phyloP scores from a whole-genome alignment of 2,329 filamentous ascomycete genomes.

The Epichloe bromicola region DNA sequence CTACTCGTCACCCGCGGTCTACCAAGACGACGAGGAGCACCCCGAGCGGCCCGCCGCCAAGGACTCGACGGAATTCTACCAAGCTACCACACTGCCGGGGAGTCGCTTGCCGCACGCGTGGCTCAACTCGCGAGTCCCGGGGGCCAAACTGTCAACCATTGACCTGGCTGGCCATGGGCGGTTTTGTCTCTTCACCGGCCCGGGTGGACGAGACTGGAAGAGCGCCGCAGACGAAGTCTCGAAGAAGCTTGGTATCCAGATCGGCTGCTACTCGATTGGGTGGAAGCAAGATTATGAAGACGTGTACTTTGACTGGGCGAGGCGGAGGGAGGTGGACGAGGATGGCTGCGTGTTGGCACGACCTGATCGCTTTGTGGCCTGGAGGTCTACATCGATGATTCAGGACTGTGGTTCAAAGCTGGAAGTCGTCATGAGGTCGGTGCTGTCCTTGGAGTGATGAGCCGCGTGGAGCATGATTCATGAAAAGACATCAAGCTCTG shows the following conservation, averaged over 20 bases:
- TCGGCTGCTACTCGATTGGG: constrained; percentile 40
- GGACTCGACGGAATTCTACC: constrained; percentile 29
- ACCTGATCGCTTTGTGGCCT: constrained; percentile 46
- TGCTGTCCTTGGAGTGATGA: not conserved
- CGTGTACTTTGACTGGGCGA: constrained; percentile 47
- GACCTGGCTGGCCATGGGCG: constrained; percentile 44
- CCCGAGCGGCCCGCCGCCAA: constrained; percentile 12
- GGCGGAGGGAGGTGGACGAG: constrained; percentile 39
- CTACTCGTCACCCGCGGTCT: constrained; percentile 34
- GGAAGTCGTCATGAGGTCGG: not conserved
- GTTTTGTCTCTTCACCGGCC: constrained; percentile 39
- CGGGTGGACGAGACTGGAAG: constrained; percentile 43
- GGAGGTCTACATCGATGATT: constrained; percentile 22
- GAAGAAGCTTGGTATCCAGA: constrained; percentile 27
- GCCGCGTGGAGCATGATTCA: not conserved
- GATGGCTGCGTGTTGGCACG: constrained; percentile 44
- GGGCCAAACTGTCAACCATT: constrained; percentile 38
- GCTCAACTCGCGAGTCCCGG: constrained; percentile 37
- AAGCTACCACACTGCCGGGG: constrained; percentile 43
- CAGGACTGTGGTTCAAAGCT: not conserved
- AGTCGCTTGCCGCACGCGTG: constrained; percentile 48
- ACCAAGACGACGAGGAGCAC: constrained; percentile 30
- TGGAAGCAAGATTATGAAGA: constrained; percentile 48
- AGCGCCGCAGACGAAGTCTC: constrained; percentile 29
- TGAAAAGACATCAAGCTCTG: not conserved